phyloP scores from a whole-genome alignment of 345 rosid genomes.

The Eucalyptus regnans region DNA sequence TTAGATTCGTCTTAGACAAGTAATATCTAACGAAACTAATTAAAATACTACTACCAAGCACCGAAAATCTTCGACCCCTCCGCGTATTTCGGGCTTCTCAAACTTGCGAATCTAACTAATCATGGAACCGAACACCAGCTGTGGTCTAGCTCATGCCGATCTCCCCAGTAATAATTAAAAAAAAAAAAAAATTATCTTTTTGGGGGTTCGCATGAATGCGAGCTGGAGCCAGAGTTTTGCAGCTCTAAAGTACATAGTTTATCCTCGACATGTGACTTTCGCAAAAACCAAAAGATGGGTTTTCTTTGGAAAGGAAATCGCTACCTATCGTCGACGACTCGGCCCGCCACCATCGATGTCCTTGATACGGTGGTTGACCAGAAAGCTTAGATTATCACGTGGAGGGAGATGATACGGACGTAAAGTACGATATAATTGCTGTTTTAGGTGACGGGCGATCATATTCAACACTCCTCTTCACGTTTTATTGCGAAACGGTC shows the following conservation, averaged over 20 bases:
- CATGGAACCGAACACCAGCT: neutral
- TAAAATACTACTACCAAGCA: neutral
- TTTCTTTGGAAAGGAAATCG: neutral
- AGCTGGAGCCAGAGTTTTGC: neutral
- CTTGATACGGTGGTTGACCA: neutral
- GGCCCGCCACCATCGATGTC: neutral
- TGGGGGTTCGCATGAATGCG: neutral
- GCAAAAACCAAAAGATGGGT: neutral
- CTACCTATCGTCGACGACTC: neutral
- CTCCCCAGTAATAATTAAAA: neutral
- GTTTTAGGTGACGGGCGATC: neutral
- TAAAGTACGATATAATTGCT: neutral
- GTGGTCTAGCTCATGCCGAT: neutral
- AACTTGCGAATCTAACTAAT: neutral
- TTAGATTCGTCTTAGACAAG: neutral
- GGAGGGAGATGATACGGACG: neutral
- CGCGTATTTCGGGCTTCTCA: neutral
- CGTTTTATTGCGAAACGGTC: neutral
- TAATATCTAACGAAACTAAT: neutral
- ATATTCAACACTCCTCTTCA: neutral
- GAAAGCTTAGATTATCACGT: neutral
- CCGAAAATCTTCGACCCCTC: neutral
- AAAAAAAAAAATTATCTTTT: neutral
- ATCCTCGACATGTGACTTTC: neutral
- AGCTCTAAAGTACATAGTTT: neutral